phyloP scores from a whole-genome alignment of 2,329 filamentous ascomycete genomes.

The Lasiodiplodia hormozganensis region DNA sequence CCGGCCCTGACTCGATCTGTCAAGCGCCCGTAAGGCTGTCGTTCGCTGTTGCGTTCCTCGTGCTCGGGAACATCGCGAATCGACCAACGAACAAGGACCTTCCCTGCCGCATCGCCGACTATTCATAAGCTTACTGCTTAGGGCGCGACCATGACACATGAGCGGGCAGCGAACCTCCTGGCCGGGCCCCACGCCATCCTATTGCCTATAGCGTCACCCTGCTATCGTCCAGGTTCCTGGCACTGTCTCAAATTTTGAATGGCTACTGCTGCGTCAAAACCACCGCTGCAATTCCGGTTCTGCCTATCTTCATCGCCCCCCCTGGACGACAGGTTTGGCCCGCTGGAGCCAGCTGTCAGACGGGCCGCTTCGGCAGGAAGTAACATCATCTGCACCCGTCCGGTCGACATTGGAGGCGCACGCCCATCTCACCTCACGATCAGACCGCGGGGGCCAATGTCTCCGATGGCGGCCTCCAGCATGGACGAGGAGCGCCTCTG shows the following conservation, averaged over 20 bases:
- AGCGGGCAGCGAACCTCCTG: conserved; percentile 10
- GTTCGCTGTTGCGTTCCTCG: conserved; percentile 5
- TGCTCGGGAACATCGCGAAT: conserved; percentile 20
- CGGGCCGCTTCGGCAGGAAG: conserved; percentile 8
- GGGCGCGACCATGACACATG: conserved; percentile 17
- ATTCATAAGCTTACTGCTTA: conserved; percentile 25
- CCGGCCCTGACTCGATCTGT: conserved; percentile 6
- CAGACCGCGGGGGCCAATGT: background rate
- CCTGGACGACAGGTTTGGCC: background rate
- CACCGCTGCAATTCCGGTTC: conserved; percentile 14
- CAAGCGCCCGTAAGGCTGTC: conserved; percentile 10
- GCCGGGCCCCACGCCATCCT: background rate
- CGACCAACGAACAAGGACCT: conserved; percentile 3
- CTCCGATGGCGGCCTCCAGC: conserved; percentile 2
- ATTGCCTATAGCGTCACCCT: conserved; percentile 13
- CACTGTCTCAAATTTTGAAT: conserved; percentile 21
- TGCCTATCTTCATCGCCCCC: conserved; percentile 7
- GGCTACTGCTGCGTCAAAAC: conserved; percentile 16
- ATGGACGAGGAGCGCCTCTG: conserved; percentile 10
- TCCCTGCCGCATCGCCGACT: conserved; percentile 21
- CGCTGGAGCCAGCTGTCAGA: conserved; percentile 11
- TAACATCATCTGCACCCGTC: background rate
- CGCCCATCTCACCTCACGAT: background rate
- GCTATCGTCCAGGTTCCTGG: conserved; percentile 12
- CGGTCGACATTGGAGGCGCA: no score